These are phyloP conservation scores for Lolium perenne DNA, from an alignment of 176 grass and related monocot genomes.

Conservation along the genomic window DNA sequence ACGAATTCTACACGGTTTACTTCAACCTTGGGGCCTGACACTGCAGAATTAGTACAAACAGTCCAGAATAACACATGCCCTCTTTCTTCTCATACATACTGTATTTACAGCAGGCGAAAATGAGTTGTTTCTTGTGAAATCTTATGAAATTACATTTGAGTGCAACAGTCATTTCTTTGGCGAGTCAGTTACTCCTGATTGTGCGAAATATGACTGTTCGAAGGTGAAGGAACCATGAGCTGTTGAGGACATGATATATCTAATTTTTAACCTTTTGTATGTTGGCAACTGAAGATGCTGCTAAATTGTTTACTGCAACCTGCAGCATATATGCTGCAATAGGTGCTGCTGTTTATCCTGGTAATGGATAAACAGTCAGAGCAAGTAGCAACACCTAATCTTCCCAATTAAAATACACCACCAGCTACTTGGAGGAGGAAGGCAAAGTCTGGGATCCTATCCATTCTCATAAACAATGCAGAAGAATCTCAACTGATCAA, in stretches of 20 bases:
- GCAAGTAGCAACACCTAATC: slow-evolving; percentile 41
- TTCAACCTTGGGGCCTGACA: slow-evolving; percentile 74
- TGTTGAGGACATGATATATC: not conserved
- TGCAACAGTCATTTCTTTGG: not conserved
- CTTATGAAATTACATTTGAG: slow-evolving; percentile 4
- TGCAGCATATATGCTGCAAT: slow-evolving; percentile 18
- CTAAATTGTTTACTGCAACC: slow-evolving; percentile 16
- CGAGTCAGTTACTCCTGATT: not conserved
- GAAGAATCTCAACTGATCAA: slow-evolving; percentile 42
- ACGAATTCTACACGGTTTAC: slow-evolving; percentile 87
- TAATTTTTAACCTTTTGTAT: not conserved
- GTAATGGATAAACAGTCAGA: slow-evolving; percentile 21
- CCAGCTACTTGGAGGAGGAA: slow-evolving; percentile 29
- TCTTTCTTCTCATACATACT: slow-evolving; percentile 21
- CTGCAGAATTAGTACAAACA: slow-evolving; percentile 36
- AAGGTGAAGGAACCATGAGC: not conserved
- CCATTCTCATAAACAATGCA: slow-evolving; percentile 42
- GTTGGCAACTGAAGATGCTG: slow-evolving; percentile 2
- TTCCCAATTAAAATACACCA: slow-evolving; percentile 42
- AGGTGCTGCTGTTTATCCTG: not conserved
- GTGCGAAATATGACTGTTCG: not conserved
- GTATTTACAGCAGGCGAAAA: slow-evolving; percentile 31
- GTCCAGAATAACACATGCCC: slow-evolving; percentile 15
- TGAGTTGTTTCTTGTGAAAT: slow-evolving; percentile 31
- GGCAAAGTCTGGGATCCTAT: slow-evolving; percentile 48